Evolutionary conservation across 805 yeast genomes (phyloP).

Genomic region (Candida koratica): DNA sequence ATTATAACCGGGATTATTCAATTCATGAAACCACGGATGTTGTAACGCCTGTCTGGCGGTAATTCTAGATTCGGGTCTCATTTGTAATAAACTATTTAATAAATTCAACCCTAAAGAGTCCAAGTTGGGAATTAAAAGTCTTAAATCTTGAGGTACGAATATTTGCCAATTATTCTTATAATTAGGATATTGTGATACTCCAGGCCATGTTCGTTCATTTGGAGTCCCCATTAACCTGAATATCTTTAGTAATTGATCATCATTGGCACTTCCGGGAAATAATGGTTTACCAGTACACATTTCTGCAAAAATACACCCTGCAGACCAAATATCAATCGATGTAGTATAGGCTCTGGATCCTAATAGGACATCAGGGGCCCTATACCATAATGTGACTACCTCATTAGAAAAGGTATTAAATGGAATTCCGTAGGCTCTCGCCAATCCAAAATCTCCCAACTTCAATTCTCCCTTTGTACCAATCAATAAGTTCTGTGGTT

Average conservation of each 20-base stretch:
- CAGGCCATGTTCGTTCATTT: constrained; percentile 95
- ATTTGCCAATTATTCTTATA: constrained; percentile 80
- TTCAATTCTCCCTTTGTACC: constrained; percentile 87
- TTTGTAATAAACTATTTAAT: constrained; percentile 53
- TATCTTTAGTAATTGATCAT: constrained; percentile 88
- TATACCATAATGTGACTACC: constrained; percentile 96
- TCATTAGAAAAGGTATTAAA: constrained; percentile 96
- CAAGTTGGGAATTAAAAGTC: constrained; percentile 61
- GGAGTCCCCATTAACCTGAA: constrained; percentile 97
- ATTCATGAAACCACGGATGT: constrained; percentile 82
- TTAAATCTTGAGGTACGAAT: constrained; percentile 84
- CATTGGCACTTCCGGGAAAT: constrained; percentile 94
- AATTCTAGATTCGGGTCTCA: constrained; percentile 59
- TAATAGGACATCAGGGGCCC: constrained; percentile 94
- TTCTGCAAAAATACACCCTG: constrained; percentile 96
- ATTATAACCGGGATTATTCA: constrained; percentile 37
- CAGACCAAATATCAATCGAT: constrained; percentile 97
- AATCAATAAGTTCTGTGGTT: constrained; percentile 92
- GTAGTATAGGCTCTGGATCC: constrained; percentile 96
- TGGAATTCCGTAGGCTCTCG: constrained; percentile 97
- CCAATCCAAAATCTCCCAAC: constrained; percentile 94
- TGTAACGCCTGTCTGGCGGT: constrained; percentile 60
- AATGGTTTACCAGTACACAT: constrained; percentile 98
- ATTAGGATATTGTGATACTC: constrained; percentile 85
- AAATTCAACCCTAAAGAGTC: constrained; percentile 69